A percentile compares a stretch with the other conserved stretches of the same genome.
phyloP scores from a whole-genome alignment of 2,329 filamentous ascomycete species.

The Xylariaceae sp. region DNA sequence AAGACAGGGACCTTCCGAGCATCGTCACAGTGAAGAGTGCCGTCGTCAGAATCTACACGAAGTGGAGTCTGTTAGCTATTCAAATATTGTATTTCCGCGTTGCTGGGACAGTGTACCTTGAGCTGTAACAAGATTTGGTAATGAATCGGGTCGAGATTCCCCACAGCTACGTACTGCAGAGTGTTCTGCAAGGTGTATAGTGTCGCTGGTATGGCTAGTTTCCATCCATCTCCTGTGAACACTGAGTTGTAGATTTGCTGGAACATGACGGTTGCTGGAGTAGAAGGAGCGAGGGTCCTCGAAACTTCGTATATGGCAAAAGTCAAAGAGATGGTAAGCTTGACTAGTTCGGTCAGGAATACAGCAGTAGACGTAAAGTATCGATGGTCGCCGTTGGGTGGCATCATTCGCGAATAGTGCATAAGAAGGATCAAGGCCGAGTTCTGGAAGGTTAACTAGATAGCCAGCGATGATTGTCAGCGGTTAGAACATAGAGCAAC shows the following conservation, averaged over 20 bases:
- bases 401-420: conserved; percentile 95
- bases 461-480: conserved; percentile 24
- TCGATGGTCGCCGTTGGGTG: conserved; percentile 78
- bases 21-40: conserved; percentile 85
- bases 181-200: conserved; percentile 93
- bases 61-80: conserved; percentile 13
- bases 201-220: conserved; percentile 84
- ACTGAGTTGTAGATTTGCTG: conserved; percentile 79
- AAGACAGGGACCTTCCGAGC: conserved; percentile 71
- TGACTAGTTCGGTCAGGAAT: conserved; percentile 90
- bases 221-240: conserved; percentile 93
- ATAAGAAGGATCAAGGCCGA: conserved; percentile 82
- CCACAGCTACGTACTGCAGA: conserved; percentile 90
- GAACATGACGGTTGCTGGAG: conserved; percentile 80
- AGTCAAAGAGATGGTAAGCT: conserved; percentile 83
- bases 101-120: conserved; percentile 60
- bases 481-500: not conserved
- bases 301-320: conserved; percentile 90
- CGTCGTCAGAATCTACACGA: conserved; percentile 75
- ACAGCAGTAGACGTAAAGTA: conserved; percentile 95
- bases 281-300: conserved; percentile 75
- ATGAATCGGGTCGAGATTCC: conserved; percentile 88
- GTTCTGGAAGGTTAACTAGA: conserved; percentile 82
- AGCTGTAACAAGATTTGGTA: conserved; percentile 95
- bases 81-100: not conserved